Base-by-base conservation (phyloP, 768 basidiomycete genomes). In the Naematelia aurantialba region DNA sequence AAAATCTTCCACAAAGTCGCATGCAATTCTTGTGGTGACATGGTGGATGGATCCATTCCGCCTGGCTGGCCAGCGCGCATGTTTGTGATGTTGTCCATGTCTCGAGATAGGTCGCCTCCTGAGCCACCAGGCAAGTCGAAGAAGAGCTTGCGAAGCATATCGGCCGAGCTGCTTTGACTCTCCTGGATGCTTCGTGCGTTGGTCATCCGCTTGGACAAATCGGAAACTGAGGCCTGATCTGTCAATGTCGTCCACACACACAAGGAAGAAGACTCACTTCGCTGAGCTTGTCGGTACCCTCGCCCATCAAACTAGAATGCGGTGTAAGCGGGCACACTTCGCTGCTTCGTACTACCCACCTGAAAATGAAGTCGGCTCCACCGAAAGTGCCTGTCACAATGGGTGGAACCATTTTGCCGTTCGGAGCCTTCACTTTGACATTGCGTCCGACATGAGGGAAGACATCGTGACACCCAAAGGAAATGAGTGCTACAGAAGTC, bases 1-100 rank as follows among this genome's bases (percentile, higher is more conserved):
- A 97, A 75, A 4, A 94, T 84, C 78, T 89, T 84, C 90, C 91
- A 93, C 21, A 93, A 78, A 2, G 85, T 84, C 1, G 83, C 79
- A 74, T 92, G 89, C 51, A 94, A 66, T 75, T 97, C 90, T 77
- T 93, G 89, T 2, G 92, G 91, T 52, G 79, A 85, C 90, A 97
- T 89, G 17, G 88, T 83, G 61, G 86, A 84, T 0, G 91, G 88
- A 61, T 89, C 79, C 13, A 81, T 79, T 74, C 85, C 87, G 3
- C 86, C 87, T 0, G 84, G 85, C n/a, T 81, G 73, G n/a, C 76
- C 74, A 39, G 71, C 70, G 24, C 74, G 58, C 64, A 75, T 86
- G 21, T 84, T 81, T 68, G 89, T 82, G 59, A 93, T 83, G 34
- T 81, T 81, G 30, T 89, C 86, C 79, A 91, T 81, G 26, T 90